Evolutionary conservation across 306 rosid genomes (phyloP).

Genomic region (Sphenostylis stenocarpa): DNA sequence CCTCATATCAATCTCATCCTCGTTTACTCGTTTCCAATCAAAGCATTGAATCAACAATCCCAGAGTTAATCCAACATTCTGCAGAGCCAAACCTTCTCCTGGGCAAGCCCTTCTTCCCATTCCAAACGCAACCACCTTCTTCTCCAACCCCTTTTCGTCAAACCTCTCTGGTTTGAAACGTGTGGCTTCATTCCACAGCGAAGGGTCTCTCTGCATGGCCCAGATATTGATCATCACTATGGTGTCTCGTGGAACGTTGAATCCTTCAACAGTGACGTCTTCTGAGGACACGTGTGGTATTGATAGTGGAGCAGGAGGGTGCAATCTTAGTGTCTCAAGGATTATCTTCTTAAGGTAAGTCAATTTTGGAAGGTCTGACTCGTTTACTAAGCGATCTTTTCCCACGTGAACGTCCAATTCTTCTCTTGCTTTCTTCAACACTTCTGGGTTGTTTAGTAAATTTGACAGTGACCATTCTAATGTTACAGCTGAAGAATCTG

Average conservation of each 20-base stretch:
- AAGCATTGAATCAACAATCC: constrained; percentile 28
- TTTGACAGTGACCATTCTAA: constrained; percentile 22
- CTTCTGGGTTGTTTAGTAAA: constrained; percentile 9
- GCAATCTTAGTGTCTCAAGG: constrained; percentile 13
- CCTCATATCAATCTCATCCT: constrained; percentile 12
- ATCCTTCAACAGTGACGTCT: background rate
- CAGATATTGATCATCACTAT: constrained; percentile 16
- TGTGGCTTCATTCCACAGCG: background rate
- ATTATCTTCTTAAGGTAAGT: background rate
- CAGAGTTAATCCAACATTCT: background rate
- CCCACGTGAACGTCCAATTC: constrained; percentile 4
- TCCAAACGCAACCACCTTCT: constrained; percentile 3
- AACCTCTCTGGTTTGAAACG: constrained; percentile 26
- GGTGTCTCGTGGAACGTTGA: background rate
- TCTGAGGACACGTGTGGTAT: constrained; percentile 20
- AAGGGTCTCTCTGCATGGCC: constrained; percentile 22
- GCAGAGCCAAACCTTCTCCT: background rate
- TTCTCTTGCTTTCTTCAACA: constrained; percentile 7
- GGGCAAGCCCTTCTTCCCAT: constrained; percentile 36
- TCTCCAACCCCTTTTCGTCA: constrained; percentile 1
- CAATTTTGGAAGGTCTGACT: constrained; percentile 17
- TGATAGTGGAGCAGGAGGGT: background rate
- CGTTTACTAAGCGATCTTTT: background rate
- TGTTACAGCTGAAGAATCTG: background rate
- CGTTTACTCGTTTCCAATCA: constrained; percentile 18